These are phyloP conservation scores for Luzula sylvatica DNA, from an alignment of 176 grass and related monocot genomes.

Conservation along the genomic window DNA sequence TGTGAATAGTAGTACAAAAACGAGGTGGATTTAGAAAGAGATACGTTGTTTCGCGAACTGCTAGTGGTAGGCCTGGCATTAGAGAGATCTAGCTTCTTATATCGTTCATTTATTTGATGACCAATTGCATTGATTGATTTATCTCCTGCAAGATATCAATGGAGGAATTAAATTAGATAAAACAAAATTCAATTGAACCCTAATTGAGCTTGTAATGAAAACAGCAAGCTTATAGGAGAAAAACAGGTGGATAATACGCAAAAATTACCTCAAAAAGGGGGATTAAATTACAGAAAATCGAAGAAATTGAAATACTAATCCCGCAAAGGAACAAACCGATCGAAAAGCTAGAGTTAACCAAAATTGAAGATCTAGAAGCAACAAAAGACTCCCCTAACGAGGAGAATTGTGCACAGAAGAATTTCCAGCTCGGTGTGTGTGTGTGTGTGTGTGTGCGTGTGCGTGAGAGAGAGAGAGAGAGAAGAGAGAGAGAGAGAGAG, in stretches of 20 bases:
- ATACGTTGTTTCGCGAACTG: constrained; percentile 42
- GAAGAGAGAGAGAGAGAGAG: not conserved
- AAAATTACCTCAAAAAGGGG: no score
- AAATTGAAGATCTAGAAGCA: not conserved
- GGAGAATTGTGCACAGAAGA: not conserved
- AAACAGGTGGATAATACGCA: no score
- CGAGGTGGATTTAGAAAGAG: not conserved
- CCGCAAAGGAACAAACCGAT: not conserved
- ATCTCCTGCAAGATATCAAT: constrained; percentile 3
- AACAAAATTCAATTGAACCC: no score
- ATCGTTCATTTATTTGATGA: not conserved
- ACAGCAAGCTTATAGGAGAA: no score
- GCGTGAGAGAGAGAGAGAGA: not conserved
- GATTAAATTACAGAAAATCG: no score
- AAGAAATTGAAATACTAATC: not conserved
- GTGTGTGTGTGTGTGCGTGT: not conserved
- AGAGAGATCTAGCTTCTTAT: not conserved
- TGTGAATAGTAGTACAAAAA: constrained; percentile 11
- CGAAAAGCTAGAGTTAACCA: not conserved
- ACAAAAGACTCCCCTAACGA: not conserved
- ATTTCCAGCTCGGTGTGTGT: not conserved
- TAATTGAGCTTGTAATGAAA: no score
- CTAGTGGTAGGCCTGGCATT: constrained; percentile 60
- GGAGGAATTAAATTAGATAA: not conserved
- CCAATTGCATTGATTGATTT: not conserved